phyloP scores from a whole-genome alignment of 306 rosid genomes.

The Malus sylvestris region DNA sequence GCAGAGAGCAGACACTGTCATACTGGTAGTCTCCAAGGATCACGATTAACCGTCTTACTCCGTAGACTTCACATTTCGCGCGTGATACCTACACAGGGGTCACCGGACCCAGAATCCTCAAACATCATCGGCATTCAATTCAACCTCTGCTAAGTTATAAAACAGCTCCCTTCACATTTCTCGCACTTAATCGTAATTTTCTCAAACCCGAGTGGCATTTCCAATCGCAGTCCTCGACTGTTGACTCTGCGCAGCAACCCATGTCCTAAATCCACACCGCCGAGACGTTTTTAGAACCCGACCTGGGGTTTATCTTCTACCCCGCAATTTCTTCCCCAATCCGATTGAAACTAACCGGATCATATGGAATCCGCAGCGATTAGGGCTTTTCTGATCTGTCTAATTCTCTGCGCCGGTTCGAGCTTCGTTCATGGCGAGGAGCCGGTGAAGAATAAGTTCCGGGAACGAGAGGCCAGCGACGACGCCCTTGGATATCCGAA shows the following conservation, averaged over 20 bases:
- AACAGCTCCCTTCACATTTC: neutral
- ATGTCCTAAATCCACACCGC: neutral
- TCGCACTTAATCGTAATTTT: neutral
- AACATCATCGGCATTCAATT: neutral
- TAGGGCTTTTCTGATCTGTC: slow-evolving; percentile 32
- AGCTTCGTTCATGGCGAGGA: slow-evolving; percentile 41
- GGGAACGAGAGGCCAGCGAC: slow-evolving; percentile 87
- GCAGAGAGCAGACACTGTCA: neutral
- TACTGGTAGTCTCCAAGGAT: neutral
- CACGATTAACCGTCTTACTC: neutral
- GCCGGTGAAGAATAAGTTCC: slow-evolving; percentile 53
- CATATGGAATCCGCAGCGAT: slow-evolving; percentile 50
- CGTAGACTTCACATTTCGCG: neutral
- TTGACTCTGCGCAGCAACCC: neutral
- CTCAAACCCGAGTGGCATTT: neutral
- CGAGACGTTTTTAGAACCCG: neutral
- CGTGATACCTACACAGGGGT: neutral
- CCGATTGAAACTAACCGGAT: slow-evolving; percentile 2
- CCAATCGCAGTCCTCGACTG: neutral
- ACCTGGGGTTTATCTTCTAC: neutral
- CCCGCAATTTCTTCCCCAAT: neutral
- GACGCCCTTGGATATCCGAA: slow-evolving; percentile 73
- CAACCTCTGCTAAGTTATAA: neutral
- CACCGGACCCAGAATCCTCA: neutral
- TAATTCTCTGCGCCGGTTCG: slow-evolving; percentile 31